phyloP scores from a whole-genome alignment of 1,139 yeast genomes.

The Protomyces inundatus region DNA sequence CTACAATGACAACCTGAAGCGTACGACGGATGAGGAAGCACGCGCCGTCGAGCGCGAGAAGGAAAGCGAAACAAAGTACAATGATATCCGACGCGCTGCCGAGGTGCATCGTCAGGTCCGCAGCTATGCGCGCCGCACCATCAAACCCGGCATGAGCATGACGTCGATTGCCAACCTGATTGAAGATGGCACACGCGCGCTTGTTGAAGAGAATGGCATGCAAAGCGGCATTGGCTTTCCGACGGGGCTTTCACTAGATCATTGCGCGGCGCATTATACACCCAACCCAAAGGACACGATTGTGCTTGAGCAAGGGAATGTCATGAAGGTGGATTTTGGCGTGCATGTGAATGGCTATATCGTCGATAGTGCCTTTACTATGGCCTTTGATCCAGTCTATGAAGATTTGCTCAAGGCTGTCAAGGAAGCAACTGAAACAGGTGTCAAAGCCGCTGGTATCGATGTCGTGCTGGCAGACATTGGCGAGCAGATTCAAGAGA shows the following conservation, averaged over 20 bases:
- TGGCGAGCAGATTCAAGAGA: slow-evolving; percentile 94
- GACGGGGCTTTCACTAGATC: slow-evolving; percentile 86
- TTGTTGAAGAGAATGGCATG: slow-evolving; percentile 57
- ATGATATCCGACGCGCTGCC: slow-evolving; percentile 91
- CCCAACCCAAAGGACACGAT: slow-evolving; percentile 93
- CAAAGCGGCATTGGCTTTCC: slow-evolving; percentile 95
- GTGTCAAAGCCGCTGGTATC: slow-evolving; percentile 86
- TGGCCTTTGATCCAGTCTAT: slow-evolving; percentile 78
- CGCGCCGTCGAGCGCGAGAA: slow-evolving; percentile 69
- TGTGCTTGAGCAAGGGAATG: slow-evolving; percentile 75
- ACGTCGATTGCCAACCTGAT: slow-evolving; percentile 83
- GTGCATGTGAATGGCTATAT: slow-evolving; percentile 92
- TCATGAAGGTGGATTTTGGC: slow-evolving; percentile 95
- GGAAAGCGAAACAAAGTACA: slow-evolving; percentile 52
- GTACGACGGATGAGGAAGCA: slow-evolving; percentile 82
- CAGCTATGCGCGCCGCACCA: slow-evolving; percentile 63
- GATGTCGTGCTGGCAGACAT: slow-evolving; percentile 93
- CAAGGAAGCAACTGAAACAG: slow-evolving; percentile 87
- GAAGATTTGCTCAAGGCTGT: slow-evolving; percentile 79
- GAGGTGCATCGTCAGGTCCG: slow-evolving; percentile 93
- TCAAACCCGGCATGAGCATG: slow-evolving; percentile 90
- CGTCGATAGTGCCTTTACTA: slow-evolving; percentile 91
- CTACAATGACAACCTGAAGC: slow-evolving; percentile 60
- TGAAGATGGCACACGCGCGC: slow-evolving; percentile 75
- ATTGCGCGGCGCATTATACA: slow-evolving; percentile 96